These are phyloP conservation scores for Podospora sp. DNA, from an alignment of 495 filamentous ascomycete species.

Conservation along the genomic window DNA sequence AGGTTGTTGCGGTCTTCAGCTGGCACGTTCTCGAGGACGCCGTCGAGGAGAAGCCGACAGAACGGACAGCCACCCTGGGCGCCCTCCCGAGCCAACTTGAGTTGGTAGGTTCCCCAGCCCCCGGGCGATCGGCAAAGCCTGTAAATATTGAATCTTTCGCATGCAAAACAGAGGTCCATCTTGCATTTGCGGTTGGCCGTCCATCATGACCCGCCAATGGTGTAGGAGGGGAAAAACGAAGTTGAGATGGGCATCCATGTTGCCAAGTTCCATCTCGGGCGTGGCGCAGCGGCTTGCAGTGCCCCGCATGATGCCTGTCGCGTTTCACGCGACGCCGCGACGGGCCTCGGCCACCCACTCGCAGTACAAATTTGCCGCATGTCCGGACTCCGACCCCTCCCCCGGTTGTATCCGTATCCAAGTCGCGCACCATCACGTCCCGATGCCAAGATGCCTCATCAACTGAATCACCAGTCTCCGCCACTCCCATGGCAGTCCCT, in stretches of 20 bases:
- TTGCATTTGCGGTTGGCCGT: neutral
- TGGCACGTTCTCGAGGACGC: neutral
- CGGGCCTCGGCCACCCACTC: too few relatives aligned
- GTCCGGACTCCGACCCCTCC: neutral
- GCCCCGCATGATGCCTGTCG: too few relatives aligned
- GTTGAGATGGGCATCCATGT: neutral
- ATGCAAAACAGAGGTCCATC: slow-evolving; percentile 2
- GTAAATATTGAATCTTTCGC: neutral
- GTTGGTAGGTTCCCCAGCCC: slow-evolving; percentile 3
- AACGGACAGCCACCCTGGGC: neutral
- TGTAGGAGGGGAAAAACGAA: neutral
- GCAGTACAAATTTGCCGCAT: neutral
- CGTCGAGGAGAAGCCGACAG: neutral
- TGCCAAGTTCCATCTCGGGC: neutral
- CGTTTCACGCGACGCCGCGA: too few relatives aligned
- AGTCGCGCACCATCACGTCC: too few relatives aligned
- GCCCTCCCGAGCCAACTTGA: neutral
- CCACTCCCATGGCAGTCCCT: neutral
- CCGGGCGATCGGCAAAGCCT: neutral
- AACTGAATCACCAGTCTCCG: neutral
- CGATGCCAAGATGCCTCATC: slow-evolving; percentile 1
- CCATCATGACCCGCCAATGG: neutral
- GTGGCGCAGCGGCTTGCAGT: neutral
- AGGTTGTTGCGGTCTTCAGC: neutral
- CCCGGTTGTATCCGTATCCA: too few relatives aligned